These are phyloP conservation scores for Conoideocrella luteorostrata DNA, from an alignment of 2,329 filamentous ascomycete genomes.

Conservation along the genomic window DNA sequence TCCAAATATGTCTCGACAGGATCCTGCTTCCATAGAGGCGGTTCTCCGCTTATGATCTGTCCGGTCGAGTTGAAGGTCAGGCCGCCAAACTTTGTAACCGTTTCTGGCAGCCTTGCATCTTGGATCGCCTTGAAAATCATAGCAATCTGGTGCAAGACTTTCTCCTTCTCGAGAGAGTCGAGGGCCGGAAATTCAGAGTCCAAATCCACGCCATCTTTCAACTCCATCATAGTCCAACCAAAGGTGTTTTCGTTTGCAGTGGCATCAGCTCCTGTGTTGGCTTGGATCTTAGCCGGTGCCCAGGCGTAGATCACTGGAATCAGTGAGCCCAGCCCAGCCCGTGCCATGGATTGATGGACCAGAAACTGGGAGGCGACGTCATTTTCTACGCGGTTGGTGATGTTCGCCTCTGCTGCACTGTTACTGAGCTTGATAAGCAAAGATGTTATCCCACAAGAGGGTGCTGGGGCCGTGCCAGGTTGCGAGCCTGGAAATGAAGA, in stretches of 20 bases:
- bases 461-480: constrained; percentile 11
- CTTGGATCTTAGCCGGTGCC: constrained; percentile 4
- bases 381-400: constrained; percentile 20
- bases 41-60: constrained; percentile 13
- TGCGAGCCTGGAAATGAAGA: constrained; percentile 11
- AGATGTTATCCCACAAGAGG: constrained; percentile 7
- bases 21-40: constrained; percentile 10
- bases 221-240: constrained; percentile 20
- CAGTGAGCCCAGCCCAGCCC: constrained; percentile 4
- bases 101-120: constrained; percentile 10
- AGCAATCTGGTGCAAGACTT: constrained; percentile 17
- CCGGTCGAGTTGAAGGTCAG: constrained; percentile 14
- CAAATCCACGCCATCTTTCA: constrained; percentile 17
- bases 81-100: constrained; percentile 13
- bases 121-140: constrained; percentile 15
- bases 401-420: constrained; percentile 16
- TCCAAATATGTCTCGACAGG: constrained; percentile 14
- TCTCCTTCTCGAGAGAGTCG: constrained; percentile 1
- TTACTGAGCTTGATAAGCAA: constrained; percentile 20
- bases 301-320: constrained; percentile 20
- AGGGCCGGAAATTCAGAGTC: constrained; percentile 14
- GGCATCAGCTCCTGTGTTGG: neutral
- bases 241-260: constrained; percentile 8
- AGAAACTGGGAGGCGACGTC: constrained; percentile 18
- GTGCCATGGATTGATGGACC: constrained; percentile 12